phyloP scores from a whole-genome alignment of 345 rosid genomes.

The Bruguiera gymnorhiza region DNA sequence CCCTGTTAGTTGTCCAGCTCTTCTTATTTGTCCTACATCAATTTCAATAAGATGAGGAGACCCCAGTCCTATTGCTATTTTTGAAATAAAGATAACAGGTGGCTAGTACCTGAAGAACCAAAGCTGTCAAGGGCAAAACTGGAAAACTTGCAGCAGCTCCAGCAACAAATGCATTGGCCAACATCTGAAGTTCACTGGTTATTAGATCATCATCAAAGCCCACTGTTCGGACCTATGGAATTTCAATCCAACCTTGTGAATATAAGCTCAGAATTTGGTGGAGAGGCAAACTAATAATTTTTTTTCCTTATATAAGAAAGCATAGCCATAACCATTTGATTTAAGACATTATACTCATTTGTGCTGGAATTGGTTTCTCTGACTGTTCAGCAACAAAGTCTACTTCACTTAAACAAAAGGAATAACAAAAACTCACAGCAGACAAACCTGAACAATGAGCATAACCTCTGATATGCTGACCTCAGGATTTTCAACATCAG shows the following conservation, averaged over 20 bases:
- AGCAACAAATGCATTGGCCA: constrained; percentile 60
- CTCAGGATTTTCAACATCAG: constrained; percentile 42
- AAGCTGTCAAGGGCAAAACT: constrained; percentile 67
- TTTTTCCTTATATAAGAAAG: constrained; percentile 9
- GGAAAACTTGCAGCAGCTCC: constrained; percentile 68
- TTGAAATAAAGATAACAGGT: neutral
- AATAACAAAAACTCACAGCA: neutral
- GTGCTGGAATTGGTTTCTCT: neutral
- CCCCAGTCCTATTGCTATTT: too few relatives aligned
- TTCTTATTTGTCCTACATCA: too few relatives aligned
- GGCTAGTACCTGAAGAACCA: constrained; percentile 77
- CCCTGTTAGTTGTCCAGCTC: too few relatives aligned
- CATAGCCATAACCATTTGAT: neutral
- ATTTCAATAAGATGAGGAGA: too few relatives aligned
- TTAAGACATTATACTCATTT: neutral
- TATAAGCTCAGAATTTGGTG: neutral
- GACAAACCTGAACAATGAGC: constrained; percentile 90
- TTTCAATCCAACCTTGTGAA: constrained; percentile 10
- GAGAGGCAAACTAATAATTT: neutral
- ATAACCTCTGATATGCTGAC: constrained; percentile 70
- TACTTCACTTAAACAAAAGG: neutral
- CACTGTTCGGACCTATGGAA: constrained; percentile 49
- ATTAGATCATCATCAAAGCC: constrained; percentile 50
- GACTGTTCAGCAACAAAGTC: neutral
- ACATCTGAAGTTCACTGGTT: constrained; percentile 55